These are phyloP conservation scores for Vitis riparia DNA, from an alignment of 164 flowering plant species.

Conservation along the genomic window DNA sequence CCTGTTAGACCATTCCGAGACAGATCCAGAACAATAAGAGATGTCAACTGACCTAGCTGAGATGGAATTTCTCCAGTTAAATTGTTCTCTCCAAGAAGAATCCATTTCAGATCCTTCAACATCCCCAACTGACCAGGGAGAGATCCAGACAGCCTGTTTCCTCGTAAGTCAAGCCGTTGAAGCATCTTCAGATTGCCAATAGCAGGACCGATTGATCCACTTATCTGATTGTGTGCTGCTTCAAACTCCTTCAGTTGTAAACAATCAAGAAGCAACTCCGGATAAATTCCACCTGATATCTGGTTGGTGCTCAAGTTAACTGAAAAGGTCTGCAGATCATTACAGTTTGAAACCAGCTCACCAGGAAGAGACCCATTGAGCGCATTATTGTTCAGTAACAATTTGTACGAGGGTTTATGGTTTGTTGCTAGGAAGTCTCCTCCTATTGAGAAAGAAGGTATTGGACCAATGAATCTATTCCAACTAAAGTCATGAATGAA, in stretches of 20 bases:
- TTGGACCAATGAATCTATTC: conserved; percentile 46
- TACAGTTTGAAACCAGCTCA: conserved; percentile 40
- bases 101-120: conserved; percentile 33
- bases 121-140: conserved; percentile 48
- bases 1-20: conserved; percentile 54
- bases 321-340: conserved; percentile 27
- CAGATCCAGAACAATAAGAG: conserved; percentile 53
- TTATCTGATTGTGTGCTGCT: conserved; percentile 61
- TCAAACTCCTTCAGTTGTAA: conserved; percentile 37
- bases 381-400: conserved; percentile 52
- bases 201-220: conserved; percentile 40
- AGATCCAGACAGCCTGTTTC: conserved; percentile 53
- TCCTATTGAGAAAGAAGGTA: conserved; percentile 48
- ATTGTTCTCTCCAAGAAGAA: conserved; percentile 55
- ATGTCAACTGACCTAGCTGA: conserved; percentile 42
- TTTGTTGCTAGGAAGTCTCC: conserved; percentile 22
- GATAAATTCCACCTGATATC: conserved; percentile 36
- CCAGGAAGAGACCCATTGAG: conserved; percentile 51
- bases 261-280: conserved; percentile 36
- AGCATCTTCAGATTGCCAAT: conserved; percentile 44
- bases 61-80: conserved; percentile 57
- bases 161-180: conserved; percentile 46
- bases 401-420: conserved; percentile 27
- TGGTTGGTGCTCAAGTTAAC: conserved; percentile 59
- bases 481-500: conserved; percentile 64